Evolutionary conservation across 805 yeast species (phyloP).

Genomic region (Yarrowia yakushimensis): DNA sequence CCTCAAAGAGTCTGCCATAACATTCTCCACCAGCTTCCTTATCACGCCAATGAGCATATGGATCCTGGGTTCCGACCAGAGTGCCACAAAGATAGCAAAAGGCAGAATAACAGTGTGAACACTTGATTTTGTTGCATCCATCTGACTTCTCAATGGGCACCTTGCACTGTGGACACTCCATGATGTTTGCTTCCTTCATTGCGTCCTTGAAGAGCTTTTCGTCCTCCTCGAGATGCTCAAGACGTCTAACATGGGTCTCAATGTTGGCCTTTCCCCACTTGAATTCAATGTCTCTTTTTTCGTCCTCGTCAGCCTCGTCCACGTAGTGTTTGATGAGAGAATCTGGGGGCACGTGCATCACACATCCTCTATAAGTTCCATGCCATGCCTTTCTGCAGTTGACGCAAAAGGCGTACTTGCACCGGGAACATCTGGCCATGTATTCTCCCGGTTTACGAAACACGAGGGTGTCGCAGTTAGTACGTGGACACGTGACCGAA

Average conservation of each 20-base stretch:
- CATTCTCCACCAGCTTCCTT: background rate
- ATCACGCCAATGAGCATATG: conserved; percentile 1
- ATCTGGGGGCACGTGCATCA: background rate
- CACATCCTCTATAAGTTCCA: conserved; percentile 4
- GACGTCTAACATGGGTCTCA: background rate
- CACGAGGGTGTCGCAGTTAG: background rate
- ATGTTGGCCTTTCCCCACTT: conserved; percentile 15
- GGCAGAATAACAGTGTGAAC: background rate
- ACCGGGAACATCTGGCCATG: background rate
- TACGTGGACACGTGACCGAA: background rate
- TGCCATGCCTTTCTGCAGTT: conserved; percentile 21
- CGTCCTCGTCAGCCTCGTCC: conserved; percentile 5
- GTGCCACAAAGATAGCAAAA: conserved; percentile 1
- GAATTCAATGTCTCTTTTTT: background rate
- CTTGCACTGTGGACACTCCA: background rate
- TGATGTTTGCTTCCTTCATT: background rate
- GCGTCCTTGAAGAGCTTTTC: background rate
- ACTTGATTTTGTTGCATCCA: conserved; percentile 22
- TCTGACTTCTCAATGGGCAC: background rate
- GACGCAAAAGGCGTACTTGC: conserved; percentile 17
- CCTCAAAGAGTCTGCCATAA: background rate
- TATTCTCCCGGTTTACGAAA: conserved; percentile 1
- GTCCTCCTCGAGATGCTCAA: background rate
- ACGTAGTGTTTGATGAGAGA: background rate
- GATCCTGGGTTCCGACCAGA: background rate